These are phyloP conservation scores for Cytospora piceae DNA, from an alignment of 2,329 filamentous ascomycete species.

Conservation along the genomic window DNA sequence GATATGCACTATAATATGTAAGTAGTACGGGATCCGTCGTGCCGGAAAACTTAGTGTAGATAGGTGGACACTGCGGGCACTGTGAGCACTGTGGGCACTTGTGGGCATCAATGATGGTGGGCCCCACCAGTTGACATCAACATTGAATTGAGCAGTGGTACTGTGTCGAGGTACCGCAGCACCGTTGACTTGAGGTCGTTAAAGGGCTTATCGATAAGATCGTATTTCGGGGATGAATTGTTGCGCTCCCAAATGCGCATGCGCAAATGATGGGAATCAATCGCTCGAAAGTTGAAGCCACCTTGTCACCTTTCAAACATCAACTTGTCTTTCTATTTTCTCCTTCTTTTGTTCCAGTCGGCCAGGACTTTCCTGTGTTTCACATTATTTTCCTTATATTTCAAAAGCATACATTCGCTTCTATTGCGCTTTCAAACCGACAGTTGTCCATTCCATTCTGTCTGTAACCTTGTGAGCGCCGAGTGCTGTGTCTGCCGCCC, in stretches of 20 bases:
- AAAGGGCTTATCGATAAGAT: slow-evolving; percentile 32
- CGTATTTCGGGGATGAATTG: slow-evolving; percentile 5
- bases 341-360: background rate
- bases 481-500: background rate
- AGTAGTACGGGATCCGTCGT: background rate
- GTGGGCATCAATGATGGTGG: too few relatives aligned
- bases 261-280: slow-evolving; percentile 16
- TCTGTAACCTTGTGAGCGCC: slow-evolving; percentile 20
- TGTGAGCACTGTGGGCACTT: too few relatives aligned
- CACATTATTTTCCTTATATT: background rate
- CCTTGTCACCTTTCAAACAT: slow-evolving; percentile 32
- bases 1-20: background rate
- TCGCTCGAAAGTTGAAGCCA: slow-evolving; percentile 33
- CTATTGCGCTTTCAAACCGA: background rate
- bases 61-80: background rate
- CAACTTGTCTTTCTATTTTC: slow-evolving; percentile 6
- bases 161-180: too few relatives aligned
- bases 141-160: too few relatives aligned
- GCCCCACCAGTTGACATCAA: too few relatives aligned
- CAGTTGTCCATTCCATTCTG: slow-evolving; percentile 2
- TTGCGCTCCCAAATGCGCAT: background rate
- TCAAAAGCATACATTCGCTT: background rate
- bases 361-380: slow-evolving; percentile 3
- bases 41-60: background rate
- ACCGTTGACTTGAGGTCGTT: background rate